phyloP scores from a whole-genome alignment of 345 rosid species.

The Kernera saxatilis region DNA sequence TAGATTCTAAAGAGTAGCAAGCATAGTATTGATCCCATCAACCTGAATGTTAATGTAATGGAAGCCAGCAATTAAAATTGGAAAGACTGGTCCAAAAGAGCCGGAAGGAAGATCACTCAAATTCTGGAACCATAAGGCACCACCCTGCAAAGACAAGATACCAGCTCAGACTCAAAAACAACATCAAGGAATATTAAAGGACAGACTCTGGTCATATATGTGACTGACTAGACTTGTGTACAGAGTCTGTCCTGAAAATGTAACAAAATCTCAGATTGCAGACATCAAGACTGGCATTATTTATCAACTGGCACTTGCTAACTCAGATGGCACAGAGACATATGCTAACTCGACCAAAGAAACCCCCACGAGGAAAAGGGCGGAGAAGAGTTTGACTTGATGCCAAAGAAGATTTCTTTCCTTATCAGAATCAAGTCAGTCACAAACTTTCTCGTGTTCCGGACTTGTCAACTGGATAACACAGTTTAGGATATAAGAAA shows the following conservation, averaged over 20 bases:
- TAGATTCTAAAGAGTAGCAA: not conserved
- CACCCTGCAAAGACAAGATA: conserved; percentile 57
- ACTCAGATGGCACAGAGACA: not conserved
- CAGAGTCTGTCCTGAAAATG: too few relatives aligned
- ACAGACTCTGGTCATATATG: not conserved
- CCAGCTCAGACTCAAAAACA: conserved; percentile 3
- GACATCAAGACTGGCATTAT: not conserved
- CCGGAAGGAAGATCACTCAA: conserved; percentile 63
- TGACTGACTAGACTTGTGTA: too few relatives aligned
- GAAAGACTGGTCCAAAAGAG: conserved; percentile 61
- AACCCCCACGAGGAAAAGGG: not conserved
- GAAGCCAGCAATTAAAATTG: conserved; percentile 60
- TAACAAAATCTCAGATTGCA: not conserved
- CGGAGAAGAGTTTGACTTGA: not conserved
- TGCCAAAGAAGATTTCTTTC: not conserved
- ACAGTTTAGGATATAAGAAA: not conserved
- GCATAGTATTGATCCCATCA: not conserved
- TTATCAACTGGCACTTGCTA: not conserved
- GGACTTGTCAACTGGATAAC: not conserved
- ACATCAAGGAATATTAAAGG: not conserved
- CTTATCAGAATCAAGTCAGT: not conserved
- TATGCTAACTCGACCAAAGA: not conserved
- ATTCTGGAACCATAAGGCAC: conserved; percentile 87
- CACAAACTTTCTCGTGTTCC: not conserved
- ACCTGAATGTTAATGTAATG: conserved; percentile 87